phyloP scores from a whole-genome alignment of 805 yeast species.

The Saturnispora kantuleensis region DNA sequence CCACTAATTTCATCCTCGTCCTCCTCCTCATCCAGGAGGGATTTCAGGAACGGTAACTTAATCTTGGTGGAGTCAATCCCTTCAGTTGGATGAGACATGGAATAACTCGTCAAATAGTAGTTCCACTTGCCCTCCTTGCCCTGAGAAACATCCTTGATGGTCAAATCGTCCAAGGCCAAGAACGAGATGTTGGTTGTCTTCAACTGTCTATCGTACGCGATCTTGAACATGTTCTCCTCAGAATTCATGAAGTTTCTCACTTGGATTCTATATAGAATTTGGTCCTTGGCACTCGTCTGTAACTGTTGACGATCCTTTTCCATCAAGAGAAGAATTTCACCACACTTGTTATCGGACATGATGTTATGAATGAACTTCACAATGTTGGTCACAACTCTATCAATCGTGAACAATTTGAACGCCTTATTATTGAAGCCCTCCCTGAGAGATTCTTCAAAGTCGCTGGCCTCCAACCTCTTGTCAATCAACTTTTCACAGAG shows the following conservation, averaged over 20 bases:
- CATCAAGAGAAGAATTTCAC: conserved; percentile 71
- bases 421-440: conserved; percentile 94
- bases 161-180: conserved; percentile 80
- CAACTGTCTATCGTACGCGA: conserved; percentile 51
- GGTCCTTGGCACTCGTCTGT: conserved; percentile 70
- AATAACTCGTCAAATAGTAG: conserved; percentile 84
- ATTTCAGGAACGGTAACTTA: conserved; percentile 67
- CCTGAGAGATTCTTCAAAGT: conserved; percentile 91
- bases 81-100: conserved; percentile 95
- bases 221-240: conserved; percentile 90
- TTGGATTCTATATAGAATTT: conserved; percentile 82
- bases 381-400: conserved; percentile 76
- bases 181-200: conserved; percentile 62
- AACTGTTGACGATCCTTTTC: conserved; percentile 66
- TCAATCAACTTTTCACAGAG: conserved; percentile 72
- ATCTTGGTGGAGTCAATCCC: conserved; percentile 77
- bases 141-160: conserved; percentile 51
- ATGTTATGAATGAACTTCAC: conserved; percentile 83
- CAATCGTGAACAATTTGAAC: conserved; percentile 84
- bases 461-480: conserved; percentile 85
- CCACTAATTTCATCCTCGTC: conserved; percentile 43
- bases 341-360: conserved; percentile 66
- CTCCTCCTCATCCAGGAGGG: conserved; percentile 41
- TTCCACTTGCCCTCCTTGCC: conserved; percentile 80
- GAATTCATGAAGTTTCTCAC: conserved; percentile 67